Percentiles rank a stretch among this genome's conserved stretches.
Evolutionary conservation across 768 basidiomycete genomes (phyloP).

Genomic region (Mycena rosella): DNA sequence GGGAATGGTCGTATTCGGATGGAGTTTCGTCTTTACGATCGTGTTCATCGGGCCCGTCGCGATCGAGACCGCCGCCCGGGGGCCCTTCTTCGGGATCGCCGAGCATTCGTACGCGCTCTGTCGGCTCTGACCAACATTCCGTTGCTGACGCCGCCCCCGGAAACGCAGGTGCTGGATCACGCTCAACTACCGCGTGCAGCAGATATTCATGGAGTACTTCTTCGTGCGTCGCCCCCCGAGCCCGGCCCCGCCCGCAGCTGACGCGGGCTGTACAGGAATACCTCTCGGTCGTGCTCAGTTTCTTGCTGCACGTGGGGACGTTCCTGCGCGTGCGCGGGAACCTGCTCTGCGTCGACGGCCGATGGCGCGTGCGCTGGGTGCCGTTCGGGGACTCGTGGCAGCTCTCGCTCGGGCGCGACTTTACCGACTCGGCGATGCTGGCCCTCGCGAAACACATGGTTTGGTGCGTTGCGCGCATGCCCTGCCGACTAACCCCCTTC

Average conservation of each 20-base stretch:
- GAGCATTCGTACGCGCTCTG: slow-evolving; percentile 46
- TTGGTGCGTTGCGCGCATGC: slow-evolving; percentile 23
- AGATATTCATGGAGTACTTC: slow-evolving; percentile 56
- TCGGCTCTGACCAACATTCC: background rate
- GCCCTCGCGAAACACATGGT: slow-evolving; percentile 44
- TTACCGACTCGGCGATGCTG: slow-evolving; percentile 44
- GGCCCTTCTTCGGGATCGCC: slow-evolving; percentile 56
- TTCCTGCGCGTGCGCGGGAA: slow-evolving; percentile 49
- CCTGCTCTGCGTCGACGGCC: slow-evolving; percentile 37
- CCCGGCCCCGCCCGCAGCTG: background rate
- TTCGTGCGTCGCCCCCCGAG: slow-evolving; percentile 44
- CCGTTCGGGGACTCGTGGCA: slow-evolving; percentile 42
- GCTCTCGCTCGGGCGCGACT: slow-evolving; percentile 44
- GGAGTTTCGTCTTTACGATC: slow-evolving; percentile 48
- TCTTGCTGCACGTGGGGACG: slow-evolving; percentile 43
- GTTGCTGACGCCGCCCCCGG: background rate
- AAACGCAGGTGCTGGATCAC: slow-evolving; percentile 58
- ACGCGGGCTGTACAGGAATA: slow-evolving; percentile 37
- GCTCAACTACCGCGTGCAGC: slow-evolving; percentile 48
- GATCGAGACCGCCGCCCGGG: slow-evolving; percentile 45
- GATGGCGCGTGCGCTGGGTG: slow-evolving; percentile 40
- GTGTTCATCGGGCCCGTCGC: slow-evolving; percentile 52
- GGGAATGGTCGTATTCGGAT: slow-evolving; percentile 37
- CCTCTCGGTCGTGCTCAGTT: slow-evolving; percentile 39
- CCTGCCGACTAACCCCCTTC: background rate